A percentile compares a stretch with the other conserved stretches of the same genome.
These are phyloP conservation scores for Oryza brachyantha DNA, from an alignment of 176 grass and related monocot species.

Conservation along the genomic window DNA sequence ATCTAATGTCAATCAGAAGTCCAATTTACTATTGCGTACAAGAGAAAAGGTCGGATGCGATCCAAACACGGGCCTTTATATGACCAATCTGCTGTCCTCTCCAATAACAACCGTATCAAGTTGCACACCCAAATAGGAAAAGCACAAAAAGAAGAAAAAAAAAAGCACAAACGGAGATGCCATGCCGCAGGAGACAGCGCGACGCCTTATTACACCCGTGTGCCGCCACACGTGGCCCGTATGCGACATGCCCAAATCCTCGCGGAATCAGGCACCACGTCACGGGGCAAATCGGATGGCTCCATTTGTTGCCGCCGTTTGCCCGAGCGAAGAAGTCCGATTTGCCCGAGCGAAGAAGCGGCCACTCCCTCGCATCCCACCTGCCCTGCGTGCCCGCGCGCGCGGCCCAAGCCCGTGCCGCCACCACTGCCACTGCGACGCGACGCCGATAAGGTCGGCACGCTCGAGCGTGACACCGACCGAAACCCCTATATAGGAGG, in stretches of 20 bases:
- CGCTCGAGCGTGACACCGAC: background rate
- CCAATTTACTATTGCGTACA: background rate
- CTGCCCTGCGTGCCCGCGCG: background rate
- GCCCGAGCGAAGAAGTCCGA: background rate
- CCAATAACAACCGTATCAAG: background rate
- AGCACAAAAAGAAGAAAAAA: slow-evolving; percentile 5
- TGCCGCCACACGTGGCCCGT: slow-evolving; percentile 32
- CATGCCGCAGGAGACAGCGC: slow-evolving; percentile 13
- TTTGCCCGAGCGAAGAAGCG: no score
- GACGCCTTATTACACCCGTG: background rate
- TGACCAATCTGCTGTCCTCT: background rate
- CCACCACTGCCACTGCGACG: background rate
- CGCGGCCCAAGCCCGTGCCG: background rate
- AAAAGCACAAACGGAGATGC: slow-evolving; percentile 12
- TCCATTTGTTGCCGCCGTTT: slow-evolving; percentile 36
- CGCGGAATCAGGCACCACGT: slow-evolving; percentile 18
- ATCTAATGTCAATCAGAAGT: no score
- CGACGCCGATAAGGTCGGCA: slow-evolving; percentile 15
- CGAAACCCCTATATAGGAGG: background rate
- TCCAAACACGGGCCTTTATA: background rate
- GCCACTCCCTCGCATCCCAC: background rate
- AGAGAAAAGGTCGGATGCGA: background rate
- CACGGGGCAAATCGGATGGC: slow-evolving; percentile 20
- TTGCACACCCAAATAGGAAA: background rate
- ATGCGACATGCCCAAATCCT: slow-evolving; percentile 35